A percentile compares a stretch with the other conserved stretches of the same genome.
Evolutionary conservation across 441 rosid genomes (phyloP).

Genomic region (Erodium moschatum): DNA sequence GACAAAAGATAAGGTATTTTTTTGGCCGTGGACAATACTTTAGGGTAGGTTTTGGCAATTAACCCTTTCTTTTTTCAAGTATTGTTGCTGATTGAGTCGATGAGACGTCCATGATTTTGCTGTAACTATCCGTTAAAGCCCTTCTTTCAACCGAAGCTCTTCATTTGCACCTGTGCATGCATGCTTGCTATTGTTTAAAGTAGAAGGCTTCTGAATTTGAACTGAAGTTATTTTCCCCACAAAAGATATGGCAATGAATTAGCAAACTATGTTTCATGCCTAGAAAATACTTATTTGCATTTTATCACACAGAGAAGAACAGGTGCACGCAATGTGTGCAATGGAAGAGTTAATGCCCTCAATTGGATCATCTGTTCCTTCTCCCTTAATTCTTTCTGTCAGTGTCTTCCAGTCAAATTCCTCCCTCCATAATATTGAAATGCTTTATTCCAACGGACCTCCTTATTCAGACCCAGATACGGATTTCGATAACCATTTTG

Average conservation of each 20-base stretch:
- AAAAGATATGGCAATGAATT: background rate
- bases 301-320: slow-evolving; percentile 63
- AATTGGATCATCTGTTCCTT: slow-evolving; percentile 64
- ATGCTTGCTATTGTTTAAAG: background rate
- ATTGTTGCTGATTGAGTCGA: background rate
- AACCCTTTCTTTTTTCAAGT: background rate
- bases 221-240: background rate
- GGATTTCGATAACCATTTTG: slow-evolving; percentile 77
- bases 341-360: slow-evolving; percentile 92
- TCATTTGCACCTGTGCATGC: background rate
- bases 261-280: background rate
- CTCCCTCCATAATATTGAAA: slow-evolving; percentile 63
- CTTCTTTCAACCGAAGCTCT: background rate
- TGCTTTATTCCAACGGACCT: slow-evolving; percentile 48
- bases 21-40: too few relatives aligned
- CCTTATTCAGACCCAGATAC: slow-evolving; percentile 31
- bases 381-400: slow-evolving; percentile 63
- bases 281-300: slow-evolving; percentile 27
- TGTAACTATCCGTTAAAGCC: background rate
- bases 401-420: slow-evolving; percentile 65
- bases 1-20: too few relatives aligned
- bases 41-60: too few relatives aligned
- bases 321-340: slow-evolving; percentile 66
- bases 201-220: background rate
- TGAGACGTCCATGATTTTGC: background rate